Evolutionary conservation across 345 rosid genomes (phyloP).

Genomic region (Moricandia moricandioides): DNA sequence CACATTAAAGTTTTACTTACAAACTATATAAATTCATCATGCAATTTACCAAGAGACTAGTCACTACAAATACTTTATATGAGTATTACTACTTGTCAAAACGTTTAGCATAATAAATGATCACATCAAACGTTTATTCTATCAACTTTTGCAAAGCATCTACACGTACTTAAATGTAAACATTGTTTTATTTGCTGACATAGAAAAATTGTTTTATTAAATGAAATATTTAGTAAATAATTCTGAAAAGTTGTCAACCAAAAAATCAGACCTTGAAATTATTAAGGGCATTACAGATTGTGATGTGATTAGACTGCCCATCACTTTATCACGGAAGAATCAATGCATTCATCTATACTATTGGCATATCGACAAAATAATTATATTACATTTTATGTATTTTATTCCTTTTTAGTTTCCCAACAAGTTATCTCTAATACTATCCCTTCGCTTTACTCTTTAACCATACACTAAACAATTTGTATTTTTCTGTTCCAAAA

Average conservation of each 20-base stretch:
- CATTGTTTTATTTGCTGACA: not conserved
- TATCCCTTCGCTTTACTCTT: not conserved
- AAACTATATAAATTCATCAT: not conserved
- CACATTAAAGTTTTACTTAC: not conserved
- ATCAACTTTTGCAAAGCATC: not conserved
- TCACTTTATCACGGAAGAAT: slow-evolving; percentile 43
- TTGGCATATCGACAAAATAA: slow-evolving; percentile 37
- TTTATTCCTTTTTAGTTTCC: slow-evolving; percentile 27
- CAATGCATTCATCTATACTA: slow-evolving; percentile 25
- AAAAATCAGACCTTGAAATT: slow-evolving; percentile 33
- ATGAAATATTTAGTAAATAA: not conserved
- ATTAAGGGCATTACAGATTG: slow-evolving; percentile 43
- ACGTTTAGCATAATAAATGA: not conserved
- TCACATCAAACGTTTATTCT: slow-evolving; percentile 6
- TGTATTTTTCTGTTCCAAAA: not conserved
- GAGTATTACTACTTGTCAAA: not conserved
- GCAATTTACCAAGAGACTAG: slow-evolving; percentile 10
- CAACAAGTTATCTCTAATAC: slow-evolving; percentile 35
- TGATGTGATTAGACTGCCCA: slow-evolving; percentile 53
- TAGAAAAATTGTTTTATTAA: not conserved
- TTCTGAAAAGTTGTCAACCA: slow-evolving; percentile 24
- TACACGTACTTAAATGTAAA: not conserved
- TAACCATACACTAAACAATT: not conserved
- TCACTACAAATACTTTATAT: not conserved
- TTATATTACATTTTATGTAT: slow-evolving; percentile 20